Evolutionary conservation across 1,139 yeast genomes (phyloP).

Genomic region (Lodderomyces pseudojiufengensis): DNA sequence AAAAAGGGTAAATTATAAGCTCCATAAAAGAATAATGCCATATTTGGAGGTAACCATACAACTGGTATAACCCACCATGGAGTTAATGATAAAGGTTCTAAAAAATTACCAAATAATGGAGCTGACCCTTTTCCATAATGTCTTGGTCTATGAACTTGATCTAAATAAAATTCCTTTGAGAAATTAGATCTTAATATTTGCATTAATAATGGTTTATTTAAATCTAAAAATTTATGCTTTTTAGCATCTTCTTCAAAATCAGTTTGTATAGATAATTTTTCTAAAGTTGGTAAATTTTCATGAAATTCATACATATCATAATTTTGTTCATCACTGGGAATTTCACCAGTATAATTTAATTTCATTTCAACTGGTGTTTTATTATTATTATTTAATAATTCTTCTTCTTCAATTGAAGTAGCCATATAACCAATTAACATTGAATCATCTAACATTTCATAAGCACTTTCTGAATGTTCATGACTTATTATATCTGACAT

Average conservation of each 20-base stretch:
- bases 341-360: constrained; percentile 17
- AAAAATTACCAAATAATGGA: constrained; percentile 53
- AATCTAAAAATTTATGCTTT: constrained; percentile 82
- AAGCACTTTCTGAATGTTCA: constrained; percentile 80
- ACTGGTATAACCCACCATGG: constrained; percentile 75
- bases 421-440: constrained; percentile 49
- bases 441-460: constrained; percentile 81
- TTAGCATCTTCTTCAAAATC: constrained; percentile 68
- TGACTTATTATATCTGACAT: constrained; percentile 70
- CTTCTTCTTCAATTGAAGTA: constrained; percentile 42
- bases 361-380: constrained; percentile 42
- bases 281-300: constrained; percentile 67
- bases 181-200: constrained; percentile 76
- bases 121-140: constrained; percentile 85
- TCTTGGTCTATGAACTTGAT: constrained; percentile 96
- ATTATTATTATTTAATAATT: constrained; percentile 39
- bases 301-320: constrained; percentile 41
- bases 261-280: constrained; percentile 70
- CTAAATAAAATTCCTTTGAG: constrained; percentile 84
- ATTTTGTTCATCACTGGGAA: constrained; percentile 12
- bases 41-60: constrained; percentile 81
- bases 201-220: constrained; percentile 71
- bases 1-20: constrained; percentile 32
- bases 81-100: constrained; percentile 46
- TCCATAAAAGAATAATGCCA: constrained; percentile 44